A percentile compares a stretch with the other conserved stretches of the same genome.
Evolutionary conservation across 1,284 basidiomycete species (phyloP).

Genomic region (Filobasidium uniguttulatum): DNA sequence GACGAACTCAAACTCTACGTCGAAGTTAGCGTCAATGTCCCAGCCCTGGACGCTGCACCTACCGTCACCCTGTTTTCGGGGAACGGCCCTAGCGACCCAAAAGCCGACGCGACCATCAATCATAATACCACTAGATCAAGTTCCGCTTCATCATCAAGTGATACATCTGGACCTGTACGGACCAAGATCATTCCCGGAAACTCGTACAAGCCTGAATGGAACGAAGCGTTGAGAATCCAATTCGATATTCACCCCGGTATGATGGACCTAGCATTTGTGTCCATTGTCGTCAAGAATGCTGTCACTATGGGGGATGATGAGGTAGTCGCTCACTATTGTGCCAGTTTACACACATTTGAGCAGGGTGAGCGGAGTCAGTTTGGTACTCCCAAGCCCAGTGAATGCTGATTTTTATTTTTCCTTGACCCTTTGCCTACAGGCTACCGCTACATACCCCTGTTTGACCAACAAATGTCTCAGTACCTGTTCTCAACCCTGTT

Average conservation of each 20-base stretch:
- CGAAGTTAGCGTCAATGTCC: slow-evolving; percentile 61
- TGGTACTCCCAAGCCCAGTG: not conserved
- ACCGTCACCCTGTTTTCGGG: not conserved
- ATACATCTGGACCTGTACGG: slow-evolving; percentile 27
- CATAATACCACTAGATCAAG: slow-evolving; percentile 14
- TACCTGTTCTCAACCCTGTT: slow-evolving; percentile 82
- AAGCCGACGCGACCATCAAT: slow-evolving; percentile 4
- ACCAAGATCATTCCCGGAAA: slow-evolving; percentile 62
- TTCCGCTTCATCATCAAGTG: not conserved
- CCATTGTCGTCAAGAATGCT: slow-evolving; percentile 58
- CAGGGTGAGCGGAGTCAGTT: slow-evolving; percentile 44
- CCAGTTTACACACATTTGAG: slow-evolving; percentile 51
- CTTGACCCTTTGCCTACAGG: slow-evolving; percentile 40
- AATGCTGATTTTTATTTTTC: not conserved
- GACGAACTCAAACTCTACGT: slow-evolving; percentile 57
- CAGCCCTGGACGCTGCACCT: slow-evolving; percentile 37
- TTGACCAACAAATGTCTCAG: slow-evolving; percentile 65
- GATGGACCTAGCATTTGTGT: slow-evolving; percentile 67
- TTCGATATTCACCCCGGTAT: slow-evolving; percentile 60
- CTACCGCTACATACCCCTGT: slow-evolving; percentile 72
- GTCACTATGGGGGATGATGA: slow-evolving; percentile 39
- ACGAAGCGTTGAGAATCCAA: slow-evolving; percentile 53
- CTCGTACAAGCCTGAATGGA: slow-evolving; percentile 81
- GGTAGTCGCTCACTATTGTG: slow-evolving; percentile 56
- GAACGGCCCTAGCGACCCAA: not conserved